A percentile compares a stretch with the other conserved stretches of the same genome.
These are phyloP conservation scores for Cyberlindnera galapagoensis DNA, from an alignment of 805 yeast species.

Conservation along the genomic window DNA sequence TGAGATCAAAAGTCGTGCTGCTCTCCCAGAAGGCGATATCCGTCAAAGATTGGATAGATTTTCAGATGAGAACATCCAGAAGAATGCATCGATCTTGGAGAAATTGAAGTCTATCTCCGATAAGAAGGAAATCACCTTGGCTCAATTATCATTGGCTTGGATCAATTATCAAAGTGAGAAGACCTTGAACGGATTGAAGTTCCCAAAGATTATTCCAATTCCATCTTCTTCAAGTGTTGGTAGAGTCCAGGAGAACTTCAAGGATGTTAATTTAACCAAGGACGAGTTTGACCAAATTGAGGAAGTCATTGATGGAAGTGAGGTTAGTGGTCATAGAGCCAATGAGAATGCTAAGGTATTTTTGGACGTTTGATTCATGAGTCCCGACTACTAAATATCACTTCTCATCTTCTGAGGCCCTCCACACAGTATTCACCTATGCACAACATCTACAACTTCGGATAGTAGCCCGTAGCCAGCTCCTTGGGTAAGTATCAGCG, in stretches of 20 bases:
- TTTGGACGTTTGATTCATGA: constrained; percentile 1
- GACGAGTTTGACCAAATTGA: constrained; percentile 35
- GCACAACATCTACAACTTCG: no score
- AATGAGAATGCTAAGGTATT: background rate
- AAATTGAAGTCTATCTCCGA: constrained; percentile 45
- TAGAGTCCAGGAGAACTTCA: constrained; percentile 56
- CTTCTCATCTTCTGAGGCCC: no score
- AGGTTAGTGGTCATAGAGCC: background rate
- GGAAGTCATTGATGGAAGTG: background rate
- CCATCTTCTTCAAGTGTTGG: constrained; percentile 63
- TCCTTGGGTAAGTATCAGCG: no score
- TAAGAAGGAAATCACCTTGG: constrained; percentile 37
- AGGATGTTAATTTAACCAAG: constrained; percentile 39
- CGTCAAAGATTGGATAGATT: constrained; percentile 48
- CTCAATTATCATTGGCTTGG: constrained; percentile 70
- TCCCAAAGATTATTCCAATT: constrained; percentile 61
- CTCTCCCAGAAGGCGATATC: constrained; percentile 49
- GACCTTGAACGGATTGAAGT: constrained; percentile 21
- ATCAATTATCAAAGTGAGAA: constrained; percentile 33
- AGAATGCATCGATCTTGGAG: constrained; percentile 50
- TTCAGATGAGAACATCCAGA: constrained; percentile 44
- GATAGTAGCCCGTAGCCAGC: no score
- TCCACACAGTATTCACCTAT: no score
- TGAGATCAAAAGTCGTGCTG: constrained; percentile 33
- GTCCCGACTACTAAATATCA: no score